Base-by-base conservation (phyloP, 805 yeast species). In the Wickerhamiella shivajii region DNA sequence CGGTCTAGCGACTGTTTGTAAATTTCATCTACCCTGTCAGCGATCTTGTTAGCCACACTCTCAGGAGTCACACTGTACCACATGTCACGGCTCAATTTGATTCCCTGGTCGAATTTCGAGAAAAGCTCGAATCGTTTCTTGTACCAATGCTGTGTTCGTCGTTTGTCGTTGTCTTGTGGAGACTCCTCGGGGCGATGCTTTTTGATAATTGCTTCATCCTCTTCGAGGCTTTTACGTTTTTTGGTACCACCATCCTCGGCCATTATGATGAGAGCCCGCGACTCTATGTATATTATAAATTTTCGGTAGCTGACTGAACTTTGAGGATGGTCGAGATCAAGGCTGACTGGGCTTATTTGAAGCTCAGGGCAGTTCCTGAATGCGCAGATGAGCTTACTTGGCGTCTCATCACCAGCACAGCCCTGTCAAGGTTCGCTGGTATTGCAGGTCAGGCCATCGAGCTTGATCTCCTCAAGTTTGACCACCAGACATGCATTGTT, bases 61-160 rank as follows among this genome's bases (percentile, higher is more conserved):
- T 85, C 96, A 0, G 93, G 85, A 0, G 97, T 85, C 4, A 83
- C 93, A 36, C 87, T 75, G 52, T 64, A 85, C 90, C 93, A 79
- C 32, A 83, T 61, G 48, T 77, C 90, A 11, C 67, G 59, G 1
- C 77, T 76, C 59, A 85, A 60, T 34, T 62, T 61, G 1, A 83
- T 63, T 0, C 90, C 87, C 5, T 71, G 66, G 46, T 79, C 81
- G 43, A 63, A 77, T 41, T 56, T 60, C 5, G 70, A 57, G 50
- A 84, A 84, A 7, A 84, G 50, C 11, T 50, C 49, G 42, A 69
- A 64, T n/a, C 93, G 55, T 26, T 22, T 27, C 14, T 14, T 15
- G 15, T 18, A 31, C 34, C 34, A 31, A 27, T 6, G 9, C 27
- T 7, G 5, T 6, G 15, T 12, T 16, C 19, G 16, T 10, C 22